These are phyloP conservation scores for Cornus controversa DNA, from an alignment of 148 eudicot genomes.

Conservation along the genomic window DNA sequence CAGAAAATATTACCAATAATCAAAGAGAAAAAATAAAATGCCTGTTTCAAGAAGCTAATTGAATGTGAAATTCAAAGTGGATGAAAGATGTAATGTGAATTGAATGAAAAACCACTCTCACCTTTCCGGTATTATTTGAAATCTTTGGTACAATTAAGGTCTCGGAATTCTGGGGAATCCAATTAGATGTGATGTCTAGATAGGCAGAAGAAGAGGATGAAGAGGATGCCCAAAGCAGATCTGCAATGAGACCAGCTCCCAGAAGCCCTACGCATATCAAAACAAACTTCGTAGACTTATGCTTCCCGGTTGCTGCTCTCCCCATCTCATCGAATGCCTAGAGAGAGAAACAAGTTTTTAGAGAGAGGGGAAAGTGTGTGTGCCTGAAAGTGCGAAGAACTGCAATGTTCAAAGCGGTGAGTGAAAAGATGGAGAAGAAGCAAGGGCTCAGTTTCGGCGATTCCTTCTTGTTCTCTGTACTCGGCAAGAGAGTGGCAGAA, in stretches of 20 bases:
- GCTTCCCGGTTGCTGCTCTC: conserved; percentile 12
- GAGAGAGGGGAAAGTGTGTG: not conserved
- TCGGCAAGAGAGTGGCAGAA: no score
- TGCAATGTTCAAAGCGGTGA: not conserved
- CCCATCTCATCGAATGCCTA: conserved; percentile 20
- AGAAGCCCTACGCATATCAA: conserved; percentile 37
- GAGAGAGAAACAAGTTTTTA: not conserved
- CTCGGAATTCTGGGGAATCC: conserved; percentile 25
- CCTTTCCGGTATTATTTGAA: not conserved
- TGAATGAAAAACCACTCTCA: not conserved
- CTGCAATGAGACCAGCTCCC: conserved; percentile 57
- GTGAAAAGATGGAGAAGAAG: not conserved
- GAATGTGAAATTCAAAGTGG: no score
- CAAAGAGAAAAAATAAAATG: not conserved
- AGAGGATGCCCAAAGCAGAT: conserved; percentile 82
- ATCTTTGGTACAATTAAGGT: conserved; percentile 18
- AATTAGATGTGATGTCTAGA: conserved; percentile 35
- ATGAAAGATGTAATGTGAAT: not conserved
- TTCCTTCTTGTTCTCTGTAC: no score
- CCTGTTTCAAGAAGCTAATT: not conserved
- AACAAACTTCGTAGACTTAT: conserved; percentile 19
- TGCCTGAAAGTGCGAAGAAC: not conserved
- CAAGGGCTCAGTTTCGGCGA: no score
- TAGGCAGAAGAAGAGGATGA: conserved; percentile 42
- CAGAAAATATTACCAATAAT: no score